Base-by-base conservation (phyloP, 2,329 filamentous ascomycete genomes). In the Beauveria brongniartii region DNA sequence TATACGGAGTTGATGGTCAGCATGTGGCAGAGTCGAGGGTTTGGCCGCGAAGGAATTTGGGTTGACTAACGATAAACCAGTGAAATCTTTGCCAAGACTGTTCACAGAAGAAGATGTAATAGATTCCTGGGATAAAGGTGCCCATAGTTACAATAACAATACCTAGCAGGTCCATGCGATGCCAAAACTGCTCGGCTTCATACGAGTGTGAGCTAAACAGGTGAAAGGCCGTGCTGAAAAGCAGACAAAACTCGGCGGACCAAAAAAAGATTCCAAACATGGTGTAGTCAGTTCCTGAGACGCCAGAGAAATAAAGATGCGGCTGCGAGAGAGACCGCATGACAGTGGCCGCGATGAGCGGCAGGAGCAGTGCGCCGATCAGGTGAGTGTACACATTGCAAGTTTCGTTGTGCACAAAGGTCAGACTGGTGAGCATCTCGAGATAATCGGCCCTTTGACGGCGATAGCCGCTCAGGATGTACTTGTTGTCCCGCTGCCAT, bases 121-220 rank as follows among this genome's bases (percentile, higher is more conserved):
- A 66, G 50, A 64, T 65, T 20, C 63, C 65, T 0, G 65, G 59
- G 12, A 62, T 55, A 53, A 66, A 65, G 28, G 63, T 65, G 22
- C 65, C 65, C 40, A 63, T 55, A 1, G 59, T 63, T n/a, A 64
- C 57, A 28, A 65, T 57, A 12, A 66, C 61, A 37, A 66, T 65
- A n/a, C 65, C 65, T 30, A 65, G 46, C 20, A 65, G 43, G 64
- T 66, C 63, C 62, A 66, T 62, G 24, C 61, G 52, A 58, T 65
- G 63, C 63, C 63, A 65, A 40, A 65, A 65, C 12, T 62, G 62
- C 44, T 65, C 65, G n/a, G 63, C 61, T 14, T 61, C n/a, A 24
- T 59, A 58, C 20, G 64, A 63, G 60, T 65, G 65, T 20, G 53
- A 34, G 51, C 43, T 20, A 51, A 66, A 12, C 4, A 64, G 52